Percentiles rank a stretch among this genome's conserved stretches.
Conservation (phyloP, 768 basidiomycete genomes). For the Boletus rufocinnamomeus region DNA sequence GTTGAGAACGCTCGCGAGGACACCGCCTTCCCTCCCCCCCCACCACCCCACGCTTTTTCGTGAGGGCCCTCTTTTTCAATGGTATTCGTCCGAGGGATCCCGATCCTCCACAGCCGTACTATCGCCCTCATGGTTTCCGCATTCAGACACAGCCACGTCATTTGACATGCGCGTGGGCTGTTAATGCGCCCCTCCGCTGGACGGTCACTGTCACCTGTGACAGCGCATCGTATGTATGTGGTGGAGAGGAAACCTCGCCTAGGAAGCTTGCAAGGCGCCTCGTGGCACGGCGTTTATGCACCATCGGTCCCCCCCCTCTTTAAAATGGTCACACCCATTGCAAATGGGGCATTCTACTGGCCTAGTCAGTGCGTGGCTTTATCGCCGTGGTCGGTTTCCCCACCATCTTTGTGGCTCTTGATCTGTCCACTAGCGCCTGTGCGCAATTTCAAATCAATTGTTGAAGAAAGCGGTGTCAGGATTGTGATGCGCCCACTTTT, state of each 20-base stretch:
- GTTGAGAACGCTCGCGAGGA: background rate
- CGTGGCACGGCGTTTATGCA: background rate
- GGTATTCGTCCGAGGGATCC: slow-evolving; percentile 17
- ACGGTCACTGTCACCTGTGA: slow-evolving; percentile 1
- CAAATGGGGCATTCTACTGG: background rate
- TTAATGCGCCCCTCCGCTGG: slow-evolving; percentile 2
- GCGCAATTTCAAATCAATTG: background rate
- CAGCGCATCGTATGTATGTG: background rate
- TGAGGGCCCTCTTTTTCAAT: background rate
- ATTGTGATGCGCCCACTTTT: background rate
- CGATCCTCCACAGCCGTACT: slow-evolving; percentile 14
- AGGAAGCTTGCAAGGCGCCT: slow-evolving; percentile 6
- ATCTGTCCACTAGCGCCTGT: background rate
- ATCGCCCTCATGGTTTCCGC: slow-evolving; percentile 19
- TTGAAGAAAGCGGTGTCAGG: background rate
- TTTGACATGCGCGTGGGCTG: background rate
- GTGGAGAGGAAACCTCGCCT: background rate
- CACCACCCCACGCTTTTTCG: slow-evolving; percentile 1
- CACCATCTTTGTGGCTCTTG: background rate
- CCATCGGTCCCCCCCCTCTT: slow-evolving; percentile 1
- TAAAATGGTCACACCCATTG: background rate
- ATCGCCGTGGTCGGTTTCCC: background rate
- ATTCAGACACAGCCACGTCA: slow-evolving; percentile 15
- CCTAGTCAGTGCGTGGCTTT: background rate
- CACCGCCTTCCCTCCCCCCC: background rate